Base-by-base conservation (phyloP, 371 early-diverging fungal genomes). In the Fennellomyces sp. region DNA sequence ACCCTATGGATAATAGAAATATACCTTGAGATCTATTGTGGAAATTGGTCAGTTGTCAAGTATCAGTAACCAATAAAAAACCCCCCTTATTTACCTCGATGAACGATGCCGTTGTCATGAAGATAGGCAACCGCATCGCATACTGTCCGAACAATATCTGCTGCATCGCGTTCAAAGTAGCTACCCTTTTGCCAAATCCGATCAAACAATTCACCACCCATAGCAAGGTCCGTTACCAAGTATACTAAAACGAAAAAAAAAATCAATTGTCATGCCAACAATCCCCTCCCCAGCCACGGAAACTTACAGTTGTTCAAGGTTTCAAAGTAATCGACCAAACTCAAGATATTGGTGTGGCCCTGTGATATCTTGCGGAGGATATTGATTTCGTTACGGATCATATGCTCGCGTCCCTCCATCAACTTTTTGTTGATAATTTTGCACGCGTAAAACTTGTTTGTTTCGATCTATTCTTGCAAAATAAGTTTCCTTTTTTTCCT, bases 151-250 rank as follows among this genome's bases (percentile, higher is more conserved):
- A 94, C 82, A 62, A 95, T 86, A 54, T 90, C 75, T 38, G 92
- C 93, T n/a, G 94, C 95, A 70, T 95, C 94, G 26, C 80, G 81
- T 72, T 95, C 96, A 73, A 86, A 91, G 63, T 93, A 94, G 61
- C 75, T 83, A n/a, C 85, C 85, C 59, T 90, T 88, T 55, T 86
- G 85, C 62, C 88, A 88, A 56, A 97, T 93, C 51, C 93, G 85
- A 69, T 95, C 93, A 63, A 96, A 95, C 30, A 97, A 73, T 71
- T 95, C 96, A 27, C 96, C 96, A 19, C 97, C 97, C 6, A 82
- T 81, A 56, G 93, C 94, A 50, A 95, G 77, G 59, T 96, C 95
- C 60, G 93, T 94, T 27, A 96, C 93, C 53, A 96, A 77, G 65
- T 96, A 97, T 58, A 95, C 90, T 88, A 54, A 12, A 33, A 30